phyloP scores from a whole-genome alignment of 306 rosid genomes.

The Corylus avellana region DNA sequence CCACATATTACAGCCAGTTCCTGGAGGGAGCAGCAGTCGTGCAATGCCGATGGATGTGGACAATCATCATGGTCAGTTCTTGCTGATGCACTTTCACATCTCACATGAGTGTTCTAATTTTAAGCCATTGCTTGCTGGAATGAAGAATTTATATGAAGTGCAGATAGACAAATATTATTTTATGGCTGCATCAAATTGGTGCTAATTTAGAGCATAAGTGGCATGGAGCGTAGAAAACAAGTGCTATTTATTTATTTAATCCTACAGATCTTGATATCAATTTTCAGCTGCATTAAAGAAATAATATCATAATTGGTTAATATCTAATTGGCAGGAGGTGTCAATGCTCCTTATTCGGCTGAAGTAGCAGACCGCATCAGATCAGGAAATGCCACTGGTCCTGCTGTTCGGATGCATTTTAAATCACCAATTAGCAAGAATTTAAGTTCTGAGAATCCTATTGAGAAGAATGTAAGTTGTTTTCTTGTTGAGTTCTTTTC shows the following conservation, averaged over 20 bases:
- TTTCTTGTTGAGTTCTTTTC: background rate
- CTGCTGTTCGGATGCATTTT: conserved; percentile 72
- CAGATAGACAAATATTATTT: background rate
- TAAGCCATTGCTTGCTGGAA: background rate
- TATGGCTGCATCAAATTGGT: background rate
- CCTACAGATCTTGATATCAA: background rate
- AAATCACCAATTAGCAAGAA: conserved; percentile 62
- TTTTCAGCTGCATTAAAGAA: conserved; percentile 7
- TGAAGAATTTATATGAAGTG: background rate
- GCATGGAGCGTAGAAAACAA: background rate
- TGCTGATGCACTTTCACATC: conserved; percentile 5
- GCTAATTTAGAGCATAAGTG: background rate
- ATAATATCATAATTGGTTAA: conserved; percentile 11
- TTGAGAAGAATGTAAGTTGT: conserved; percentile 67
- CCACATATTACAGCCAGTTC: conserved; percentile 51
- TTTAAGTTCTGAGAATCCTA: conserved; percentile 57
- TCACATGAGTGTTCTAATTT: background rate
- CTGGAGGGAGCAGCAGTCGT: conserved; percentile 58
- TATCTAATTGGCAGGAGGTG: conserved; percentile 34
- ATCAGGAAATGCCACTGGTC: conserved; percentile 54
- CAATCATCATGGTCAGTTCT: conserved; percentile 60
- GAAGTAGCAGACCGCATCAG: conserved; percentile 61
- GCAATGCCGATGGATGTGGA: conserved; percentile 56
- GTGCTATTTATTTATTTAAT: background rate
- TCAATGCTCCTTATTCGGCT: conserved; percentile 39